Base-by-base conservation (phyloP, 345 rosid species). In the Zanthoxylum bungeanum region DNA sequence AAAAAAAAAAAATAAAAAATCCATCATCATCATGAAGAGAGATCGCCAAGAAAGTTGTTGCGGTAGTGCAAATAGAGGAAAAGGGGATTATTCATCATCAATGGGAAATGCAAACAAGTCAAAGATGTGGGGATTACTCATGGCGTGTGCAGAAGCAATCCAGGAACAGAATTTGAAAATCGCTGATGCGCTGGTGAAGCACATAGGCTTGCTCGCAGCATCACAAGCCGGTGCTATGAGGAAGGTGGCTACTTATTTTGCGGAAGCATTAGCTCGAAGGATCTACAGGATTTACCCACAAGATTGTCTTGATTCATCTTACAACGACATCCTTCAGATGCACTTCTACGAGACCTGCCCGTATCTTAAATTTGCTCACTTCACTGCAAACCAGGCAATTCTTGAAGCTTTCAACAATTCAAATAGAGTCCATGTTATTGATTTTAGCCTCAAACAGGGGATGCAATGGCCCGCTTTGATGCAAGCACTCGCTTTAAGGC, bases 391-490 rank as follows among this genome's bases (percentile, higher is more conserved):
- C 46, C 98, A 93, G 73, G 97, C 97, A 9, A 90, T 93, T 17
- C 95, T 91, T 5, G 95, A 93, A 67, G 90, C 92, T 14, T 89
- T 93, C 37, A 84, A 76, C 2, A 77, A 80, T 21, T 82, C 84
- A 4, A 79, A 74, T 37, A 76, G 84, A 10, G 98, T 93, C 64
- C 98, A 93, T 67, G 93, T 91, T 21, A 78, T 93, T 52, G 96
- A 93, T 74, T 88, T 93, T 64, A 82, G 84, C 9, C 76, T 93
- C 51, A 87, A 87, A 16, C 88, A 88, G 52, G 98, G 98, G 30
- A 83, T 93, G 88, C 98, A 93, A 77, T 93, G 97, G 98, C 96
- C 98, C 49, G 96, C 97, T 9, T 76, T 93, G 8, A 87, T 93
- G 85, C 98, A 93, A 77, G 98, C 98, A n/a, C 85, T 93, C 4